These are phyloP conservation scores for Phytopythium boreale DNA, from an alignment of 352 stramenopile species.

Conservation along the genomic window DNA sequence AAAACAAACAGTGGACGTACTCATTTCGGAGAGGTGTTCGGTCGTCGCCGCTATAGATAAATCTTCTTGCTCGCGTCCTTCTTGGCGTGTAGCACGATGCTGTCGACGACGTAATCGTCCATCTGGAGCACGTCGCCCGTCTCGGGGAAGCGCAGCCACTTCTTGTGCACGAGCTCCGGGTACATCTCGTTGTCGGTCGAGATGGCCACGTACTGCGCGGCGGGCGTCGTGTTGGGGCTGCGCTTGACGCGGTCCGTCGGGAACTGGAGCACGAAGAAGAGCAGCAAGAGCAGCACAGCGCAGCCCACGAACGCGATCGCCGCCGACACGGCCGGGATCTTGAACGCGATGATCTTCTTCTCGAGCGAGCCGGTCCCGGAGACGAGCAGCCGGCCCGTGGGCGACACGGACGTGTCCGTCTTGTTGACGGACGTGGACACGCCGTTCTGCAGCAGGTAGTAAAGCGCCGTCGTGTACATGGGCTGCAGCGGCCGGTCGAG, in stretches of 20 bases:
- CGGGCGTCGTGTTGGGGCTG: conserved; percentile 3
- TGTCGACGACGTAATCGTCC: conserved; percentile 9
- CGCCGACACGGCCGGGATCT: conserved; percentile 19
- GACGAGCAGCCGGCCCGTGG: conserved; percentile 1
- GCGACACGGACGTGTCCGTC: conserved; percentile 5
- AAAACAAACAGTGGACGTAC: not conserved
- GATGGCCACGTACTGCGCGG: conserved; percentile 9
- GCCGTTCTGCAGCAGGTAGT: conserved; percentile 47
- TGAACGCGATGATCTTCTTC: conserved; percentile 26
- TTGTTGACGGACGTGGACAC: conserved; percentile 25
- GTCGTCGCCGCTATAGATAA: conserved; percentile 2
- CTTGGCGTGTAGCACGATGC: conserved; percentile 19
- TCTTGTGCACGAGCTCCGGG: conserved; percentile 9
- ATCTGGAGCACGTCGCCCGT: conserved; percentile 9
- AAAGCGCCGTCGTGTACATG: conserved; percentile 52
- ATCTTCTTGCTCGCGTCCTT: conserved; percentile 13
- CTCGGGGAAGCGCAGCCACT: conserved; percentile 20
- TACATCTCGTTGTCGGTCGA: conserved; percentile 9
- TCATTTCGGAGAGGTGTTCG: not conserved
- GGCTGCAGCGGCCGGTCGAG: conserved; percentile 39
- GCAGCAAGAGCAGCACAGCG: conserved; percentile 1
- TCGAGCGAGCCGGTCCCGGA: conserved; percentile 16
- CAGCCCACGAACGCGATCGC: conserved; percentile 14
- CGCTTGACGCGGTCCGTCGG: conserved; percentile 10
- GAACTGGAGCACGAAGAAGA: conserved; percentile 19